Base-by-base conservation (phyloP, 257 asterid genomes). In the Salvia splendens region DNA sequence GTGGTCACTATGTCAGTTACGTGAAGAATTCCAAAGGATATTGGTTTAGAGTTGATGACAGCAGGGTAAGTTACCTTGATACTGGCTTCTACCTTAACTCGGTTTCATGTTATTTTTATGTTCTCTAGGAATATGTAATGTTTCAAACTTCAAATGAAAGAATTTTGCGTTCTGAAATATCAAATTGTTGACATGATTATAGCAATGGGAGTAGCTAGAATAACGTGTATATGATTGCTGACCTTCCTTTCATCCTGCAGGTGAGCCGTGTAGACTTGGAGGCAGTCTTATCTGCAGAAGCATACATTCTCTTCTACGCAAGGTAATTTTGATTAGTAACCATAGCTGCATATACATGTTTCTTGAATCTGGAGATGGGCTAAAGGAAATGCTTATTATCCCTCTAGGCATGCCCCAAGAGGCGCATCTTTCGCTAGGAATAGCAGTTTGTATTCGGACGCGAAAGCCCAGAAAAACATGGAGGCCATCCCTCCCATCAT, bases 1-100 rank as follows among this genome's bases (percentile, higher is more conserved):
- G 86, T 55, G 86, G 89, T 61, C 89, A 83, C 80, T 83, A 83
- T 32, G 73, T 83, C 42, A 80, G 86, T 67, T 83, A 83, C 53
- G 76, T 83, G 67, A 83, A 76, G 73, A 82, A 68, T 74, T 68
- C 72, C 53, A 77, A 35, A 4, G 84, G 80, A 62, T 56, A 74
- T 11, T 83, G 89, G 89, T 81, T 71, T 52, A 68, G 65, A 72
- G 75, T 73, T 48, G 85, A 74, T 59, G 84, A 82, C 78, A 83
- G 79, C 80, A 67, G 71, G 82, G 87, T 82, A 81, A 69, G 76
- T 57, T 61, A 33, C 45, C 47, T 14, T 33, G 38, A 33, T 53
- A 45, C 54, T 4, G 15, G 52, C 59, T 28, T 30, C 46, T 54
- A 49, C 68, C 36, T 0, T 54, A 33, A 24, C 60, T n/a, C 12